These are phyloP conservation scores for Vaccinium vitisidaea DNA, from an alignment of 148 eudicot genomes.

Conservation along the genomic window DNA sequence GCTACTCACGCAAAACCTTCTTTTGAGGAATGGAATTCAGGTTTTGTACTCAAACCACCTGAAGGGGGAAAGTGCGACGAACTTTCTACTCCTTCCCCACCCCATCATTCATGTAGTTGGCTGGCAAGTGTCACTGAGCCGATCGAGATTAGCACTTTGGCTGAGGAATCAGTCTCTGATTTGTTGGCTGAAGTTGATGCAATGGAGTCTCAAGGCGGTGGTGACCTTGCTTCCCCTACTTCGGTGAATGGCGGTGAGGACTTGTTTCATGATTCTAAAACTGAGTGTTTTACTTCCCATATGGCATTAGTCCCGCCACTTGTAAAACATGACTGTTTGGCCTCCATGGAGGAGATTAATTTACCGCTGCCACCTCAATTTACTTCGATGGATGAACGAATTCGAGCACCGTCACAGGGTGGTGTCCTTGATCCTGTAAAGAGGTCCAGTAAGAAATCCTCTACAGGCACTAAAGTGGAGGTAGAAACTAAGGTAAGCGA, in stretches of 20 bases:
- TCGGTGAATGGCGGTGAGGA: slow-evolving; percentile 59
- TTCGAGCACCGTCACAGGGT: slow-evolving; percentile 26
- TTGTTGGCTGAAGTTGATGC: slow-evolving; percentile 94
- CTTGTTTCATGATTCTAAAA: slow-evolving; percentile 51
- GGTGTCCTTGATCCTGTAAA: slow-evolving; percentile 33
- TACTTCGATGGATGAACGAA: slow-evolving; percentile 23
- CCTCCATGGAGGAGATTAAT: slow-evolving; percentile 49
- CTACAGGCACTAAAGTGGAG: slow-evolving; percentile 33
- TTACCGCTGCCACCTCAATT: slow-evolving; percentile 34
- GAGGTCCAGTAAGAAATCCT: slow-evolving; percentile 40
- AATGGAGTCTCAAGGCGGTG: slow-evolving; percentile 65
- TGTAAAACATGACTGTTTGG: slow-evolving; percentile 47
- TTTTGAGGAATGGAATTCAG: slow-evolving; percentile 41
- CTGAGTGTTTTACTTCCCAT: slow-evolving; percentile 66
- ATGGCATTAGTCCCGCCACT: slow-evolving; percentile 58
- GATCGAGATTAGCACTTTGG: slow-evolving; percentile 78
- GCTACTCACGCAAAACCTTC: slow-evolving; percentile 38
- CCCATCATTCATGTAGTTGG: slow-evolving; percentile 58
- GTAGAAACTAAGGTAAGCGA: slow-evolving; percentile 35
- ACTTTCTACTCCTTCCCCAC: slow-evolving; percentile 31
- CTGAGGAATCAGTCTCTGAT: slow-evolving; percentile 94
- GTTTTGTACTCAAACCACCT: slow-evolving; percentile 30
- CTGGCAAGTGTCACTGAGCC: slow-evolving; percentile 44
- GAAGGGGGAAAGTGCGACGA: slow-evolving; percentile 31
- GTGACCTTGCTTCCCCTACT: slow-evolving; percentile 63